Percentiles rank a stretch among this genome's conserved stretches.
Conservation (phyloP, 495 filamentous ascomycete species). For the Podospora fimiseda region DNA sequence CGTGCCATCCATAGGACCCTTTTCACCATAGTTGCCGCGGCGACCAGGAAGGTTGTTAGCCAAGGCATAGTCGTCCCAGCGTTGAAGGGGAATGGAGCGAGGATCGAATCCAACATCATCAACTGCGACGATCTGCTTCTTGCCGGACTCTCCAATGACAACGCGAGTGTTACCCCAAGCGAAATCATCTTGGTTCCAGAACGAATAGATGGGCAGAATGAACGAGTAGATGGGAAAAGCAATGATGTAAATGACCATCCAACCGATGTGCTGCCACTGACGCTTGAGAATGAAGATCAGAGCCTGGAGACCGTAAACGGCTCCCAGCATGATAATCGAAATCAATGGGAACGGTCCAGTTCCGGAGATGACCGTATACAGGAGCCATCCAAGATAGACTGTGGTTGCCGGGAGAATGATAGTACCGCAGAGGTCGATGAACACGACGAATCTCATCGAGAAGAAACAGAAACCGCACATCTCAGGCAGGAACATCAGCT, state of each 20-base stretch:
- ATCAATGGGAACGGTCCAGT: constrained; percentile 76
- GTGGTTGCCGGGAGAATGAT: constrained; percentile 89
- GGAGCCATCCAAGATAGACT: constrained; percentile 81
- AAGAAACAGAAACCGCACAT: constrained; percentile 99
- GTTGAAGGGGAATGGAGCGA: constrained; percentile 83
- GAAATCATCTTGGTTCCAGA: constrained; percentile 99
- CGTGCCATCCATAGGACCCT: constrained; percentile 39
- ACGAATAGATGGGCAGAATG: constrained; percentile 88
- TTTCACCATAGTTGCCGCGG: constrained; percentile 67
- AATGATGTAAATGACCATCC: constrained; percentile 97
- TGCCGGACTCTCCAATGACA: constrained; percentile 88
- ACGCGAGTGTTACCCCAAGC: constrained; percentile 97
- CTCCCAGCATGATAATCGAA: constrained; percentile 81
- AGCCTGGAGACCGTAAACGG: constrained; percentile 90
- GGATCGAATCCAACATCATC: constrained; percentile 88
- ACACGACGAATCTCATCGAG: constrained; percentile 95
- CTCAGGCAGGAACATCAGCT: constrained; percentile 79
- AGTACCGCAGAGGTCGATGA: constrained; percentile 91
- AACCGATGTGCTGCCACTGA: constrained; percentile 96
- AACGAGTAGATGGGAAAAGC: constrained; percentile 94
- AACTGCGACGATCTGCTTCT: constrained; percentile 79
- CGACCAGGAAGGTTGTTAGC: constrained; percentile 85
- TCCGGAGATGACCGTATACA: constrained; percentile 67
- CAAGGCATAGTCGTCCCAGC: constrained; percentile 97
- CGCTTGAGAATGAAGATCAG: constrained; percentile 93